A percentile compares a stretch with the other conserved stretches of the same genome.
Conservation (phyloP, 148 eudicot species). For the Fallopia convolvulus region DNA sequence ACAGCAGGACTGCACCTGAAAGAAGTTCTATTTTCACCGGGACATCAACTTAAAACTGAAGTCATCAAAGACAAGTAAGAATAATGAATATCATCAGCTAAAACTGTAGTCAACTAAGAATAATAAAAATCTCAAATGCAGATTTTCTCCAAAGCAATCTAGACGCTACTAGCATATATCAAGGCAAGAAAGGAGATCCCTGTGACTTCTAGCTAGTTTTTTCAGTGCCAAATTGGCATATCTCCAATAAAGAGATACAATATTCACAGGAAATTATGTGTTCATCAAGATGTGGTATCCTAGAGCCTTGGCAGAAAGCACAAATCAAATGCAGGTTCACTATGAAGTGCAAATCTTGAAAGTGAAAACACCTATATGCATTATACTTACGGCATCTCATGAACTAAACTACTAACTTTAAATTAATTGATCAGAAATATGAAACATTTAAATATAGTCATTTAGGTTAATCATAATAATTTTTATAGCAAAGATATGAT, state of each 20-base stretch:
- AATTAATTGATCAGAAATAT: background rate
- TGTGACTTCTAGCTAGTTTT: background rate
- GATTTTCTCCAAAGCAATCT: background rate
- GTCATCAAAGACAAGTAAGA: background rate
- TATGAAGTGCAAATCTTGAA: background rate
- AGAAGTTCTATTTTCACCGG: background rate
- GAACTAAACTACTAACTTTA: background rate
- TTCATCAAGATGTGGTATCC: background rate
- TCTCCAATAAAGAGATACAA: background rate
- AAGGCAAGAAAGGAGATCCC: background rate
- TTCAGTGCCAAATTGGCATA: background rate
- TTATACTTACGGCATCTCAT: background rate
- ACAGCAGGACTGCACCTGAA: background rate
- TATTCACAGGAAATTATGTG: background rate
- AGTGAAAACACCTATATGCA: background rate
- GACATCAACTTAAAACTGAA: background rate
- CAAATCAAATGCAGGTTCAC: slow-evolving; percentile 1
- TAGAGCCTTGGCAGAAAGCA: background rate
- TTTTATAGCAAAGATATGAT: background rate
- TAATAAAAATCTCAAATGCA: background rate
- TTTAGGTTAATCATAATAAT: background rate
- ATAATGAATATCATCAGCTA: background rate
- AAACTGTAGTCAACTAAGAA: background rate
- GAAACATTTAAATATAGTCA: background rate
- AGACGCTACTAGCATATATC: background rate